A percentile compares a stretch with the other conserved stretches of the same genome.
Evolutionary conservation across 1,284 basidiomycete genomes (phyloP).

Genomic region (Phenoliferia sp.): DNA sequence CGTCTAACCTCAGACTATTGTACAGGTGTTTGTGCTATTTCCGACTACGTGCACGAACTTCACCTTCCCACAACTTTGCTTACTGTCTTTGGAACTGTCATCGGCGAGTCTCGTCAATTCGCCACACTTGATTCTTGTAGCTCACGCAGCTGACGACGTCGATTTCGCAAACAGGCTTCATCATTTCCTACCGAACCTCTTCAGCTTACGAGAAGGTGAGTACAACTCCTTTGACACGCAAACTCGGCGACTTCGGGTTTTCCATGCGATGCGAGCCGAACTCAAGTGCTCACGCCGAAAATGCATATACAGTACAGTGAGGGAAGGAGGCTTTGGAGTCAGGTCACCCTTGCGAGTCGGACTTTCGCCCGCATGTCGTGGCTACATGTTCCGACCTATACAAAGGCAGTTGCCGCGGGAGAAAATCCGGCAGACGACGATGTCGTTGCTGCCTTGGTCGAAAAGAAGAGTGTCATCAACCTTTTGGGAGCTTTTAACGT

Average conservation of each 20-base stretch:
- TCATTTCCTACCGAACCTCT: slow-evolving; percentile 53
- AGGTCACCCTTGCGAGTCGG: slow-evolving; percentile 57
- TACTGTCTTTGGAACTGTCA: slow-evolving; percentile 55
- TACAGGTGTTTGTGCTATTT: slow-evolving; percentile 1
- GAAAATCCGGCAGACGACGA: slow-evolving; percentile 1
- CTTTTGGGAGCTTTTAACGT: slow-evolving; percentile 14
- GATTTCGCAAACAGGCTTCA: too few species aligned
- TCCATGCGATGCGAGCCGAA: too few species aligned
- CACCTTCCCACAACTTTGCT: slow-evolving; percentile 5
- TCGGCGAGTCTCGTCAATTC: slow-evolving; percentile 62
- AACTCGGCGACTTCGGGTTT: too few species aligned
- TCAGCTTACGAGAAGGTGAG: slow-evolving; percentile 50
- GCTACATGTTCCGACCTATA: slow-evolving; percentile 42
- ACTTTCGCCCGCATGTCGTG: slow-evolving; percentile 49
- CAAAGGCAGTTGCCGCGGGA: not conserved
- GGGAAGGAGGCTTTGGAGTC: slow-evolving; percentile 63
- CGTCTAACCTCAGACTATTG: not conserved
- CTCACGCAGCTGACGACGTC: too few species aligned
- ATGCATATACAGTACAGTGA: slow-evolving; percentile 68
- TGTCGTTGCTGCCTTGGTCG: not conserved
- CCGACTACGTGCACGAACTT: not conserved
- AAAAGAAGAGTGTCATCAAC: slow-evolving; percentile 24
- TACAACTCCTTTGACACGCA: not conserved
- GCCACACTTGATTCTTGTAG: too few species aligned
- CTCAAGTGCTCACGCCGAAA: too few species aligned